Evolutionary conservation across 345 rosid genomes (phyloP), one percentile per base, ranked within the genome.

Genomic region (Brassica juncea): DNA sequence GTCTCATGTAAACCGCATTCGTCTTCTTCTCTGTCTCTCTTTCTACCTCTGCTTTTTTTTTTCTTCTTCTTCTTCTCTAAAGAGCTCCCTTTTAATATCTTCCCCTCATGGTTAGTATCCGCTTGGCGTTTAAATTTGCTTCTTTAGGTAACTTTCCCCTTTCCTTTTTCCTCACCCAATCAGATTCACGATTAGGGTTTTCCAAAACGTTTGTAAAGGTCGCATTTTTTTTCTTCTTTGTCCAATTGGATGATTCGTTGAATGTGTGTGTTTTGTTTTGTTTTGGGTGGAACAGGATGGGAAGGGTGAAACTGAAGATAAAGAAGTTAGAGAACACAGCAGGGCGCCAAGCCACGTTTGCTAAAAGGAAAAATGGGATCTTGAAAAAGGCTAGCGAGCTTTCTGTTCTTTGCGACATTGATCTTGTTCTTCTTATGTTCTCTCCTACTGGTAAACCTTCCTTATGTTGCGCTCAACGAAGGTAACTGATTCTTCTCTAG

Each of bases 341-440:
- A 77, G 88, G 87, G 82, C 81, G 94, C 19, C 92, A 89, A 80
- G 79, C 88, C 30, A 92, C 98, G 28, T 94, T 86, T 82, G 84
- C 98, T 3, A 94, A 92, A 82, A 81, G 97, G 62, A 89, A 86
- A 82, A 74, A 76, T 76, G 98, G 98, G 42, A 89, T 94, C 75
- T 77, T 94, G 84, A 94, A 94, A 86, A 94, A 94, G 78, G 97
- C 97, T 4, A 87, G 77, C 84, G 98, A 94, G 78, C 77, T 94
- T 39, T 92, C 97, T 0, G 89, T 94, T 79, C 80, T 94, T 62
- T 92, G 98, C 52, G 98, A 89, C 80, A 86, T 88, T 28, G 91
- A 92, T 77, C 84, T 90, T 77, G 76, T 89, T 82, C 93, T 92
- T 85, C 87, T 94, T 77, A 89, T 90, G 97, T 92, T 90, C 82